Base-by-base conservation (phyloP, 2,329 filamentous ascomycete genomes). In the Fusarium duplospermum region DNA sequence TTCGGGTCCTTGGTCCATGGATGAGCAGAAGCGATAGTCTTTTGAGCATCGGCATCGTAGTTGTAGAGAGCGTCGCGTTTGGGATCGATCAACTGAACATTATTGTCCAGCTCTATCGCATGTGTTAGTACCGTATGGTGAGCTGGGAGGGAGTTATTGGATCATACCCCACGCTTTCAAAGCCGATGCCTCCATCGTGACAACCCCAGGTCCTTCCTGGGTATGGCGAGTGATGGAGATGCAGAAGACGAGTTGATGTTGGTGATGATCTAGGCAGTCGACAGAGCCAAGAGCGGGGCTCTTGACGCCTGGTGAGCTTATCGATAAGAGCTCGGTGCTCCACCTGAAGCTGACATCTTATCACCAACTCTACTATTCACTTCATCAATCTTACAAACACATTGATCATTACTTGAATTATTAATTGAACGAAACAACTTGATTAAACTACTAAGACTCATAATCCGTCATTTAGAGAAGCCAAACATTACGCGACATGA, bases 61-160 rank as follows among this genome's bases (percentile, higher is more conserved):
- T 89, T 89, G 87, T 98, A 99, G 78, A 99, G 94, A 54, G 94
- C 94, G 84, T 99, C 96, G 79, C 94, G 93, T 76, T 91, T 90
- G 62, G 93, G 90, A 81, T 99, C 95, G 79, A 98, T 91, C 70
- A 98, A 90, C 81, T 92, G 89, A 84, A 95, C 87, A 70, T 93
- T 91, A 83, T 97, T 97, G 82, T 97, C 94, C 80, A 96, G 90
- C 88, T 98, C 96, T 97, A 70, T 42, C 64, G 63, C 45, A 16
- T 56, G 29, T 36, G 66, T 79, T 69, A 78, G 74, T 58, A 35
- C 16, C 16, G 20, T 45, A 8, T 13, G 5, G 4, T 16, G 47
- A 2, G 2, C 4, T 18, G 3, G 4, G 16, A 18, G 7, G 9
- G 16, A 6, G 16, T 18, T 11, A 11, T 45, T n/a, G 2, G 20